Evolutionary conservation across 805 yeast genomes (phyloP).

Genomic region (Metschnikowia rubicola): DNA sequence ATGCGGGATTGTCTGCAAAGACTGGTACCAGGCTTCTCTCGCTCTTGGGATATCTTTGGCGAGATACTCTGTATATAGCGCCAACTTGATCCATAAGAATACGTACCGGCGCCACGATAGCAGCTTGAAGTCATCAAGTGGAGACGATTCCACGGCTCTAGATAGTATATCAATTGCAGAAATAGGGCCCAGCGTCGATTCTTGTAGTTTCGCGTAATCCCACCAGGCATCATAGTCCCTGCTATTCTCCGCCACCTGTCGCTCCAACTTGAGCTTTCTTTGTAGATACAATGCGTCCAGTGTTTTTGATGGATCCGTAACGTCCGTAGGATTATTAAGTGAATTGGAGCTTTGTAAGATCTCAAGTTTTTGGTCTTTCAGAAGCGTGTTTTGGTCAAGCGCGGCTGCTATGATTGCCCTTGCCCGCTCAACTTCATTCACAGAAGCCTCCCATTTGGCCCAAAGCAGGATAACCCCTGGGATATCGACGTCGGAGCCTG

Average conservation of each 20-base stretch:
- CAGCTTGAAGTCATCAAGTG: constrained; percentile 28
- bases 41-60: constrained; percentile 42
- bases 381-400: constrained; percentile 25
- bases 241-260: constrained; percentile 43
- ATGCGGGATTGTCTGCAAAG: constrained; percentile 55
- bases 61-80: constrained; percentile 57
- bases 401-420: constrained; percentile 55
- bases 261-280: constrained; percentile 55
- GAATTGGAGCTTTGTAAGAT: constrained; percentile 40
- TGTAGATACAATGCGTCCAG: constrained; percentile 45
- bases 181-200: constrained; percentile 29
- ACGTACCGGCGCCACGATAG: constrained; percentile 66
- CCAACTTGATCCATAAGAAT: constrained; percentile 65
- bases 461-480: constrained; percentile 44
- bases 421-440: constrained; percentile 60
- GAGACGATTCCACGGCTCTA: constrained; percentile 41
- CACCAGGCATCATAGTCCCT: constrained; percentile 81
- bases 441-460: constrained; percentile 68
- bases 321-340: constrained; percentile 53
- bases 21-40: constrained; percentile 47
- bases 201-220: constrained; percentile 56
- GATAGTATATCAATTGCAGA: constrained; percentile 38
- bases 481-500: constrained; percentile 10
- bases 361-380: constrained; percentile 13
- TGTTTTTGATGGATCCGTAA: background rate